Evolutionary conservation across 441 rosid species (phyloP), one percentile per base, ranked within the genome.

Genomic region (Melastoma candidum): DNA sequence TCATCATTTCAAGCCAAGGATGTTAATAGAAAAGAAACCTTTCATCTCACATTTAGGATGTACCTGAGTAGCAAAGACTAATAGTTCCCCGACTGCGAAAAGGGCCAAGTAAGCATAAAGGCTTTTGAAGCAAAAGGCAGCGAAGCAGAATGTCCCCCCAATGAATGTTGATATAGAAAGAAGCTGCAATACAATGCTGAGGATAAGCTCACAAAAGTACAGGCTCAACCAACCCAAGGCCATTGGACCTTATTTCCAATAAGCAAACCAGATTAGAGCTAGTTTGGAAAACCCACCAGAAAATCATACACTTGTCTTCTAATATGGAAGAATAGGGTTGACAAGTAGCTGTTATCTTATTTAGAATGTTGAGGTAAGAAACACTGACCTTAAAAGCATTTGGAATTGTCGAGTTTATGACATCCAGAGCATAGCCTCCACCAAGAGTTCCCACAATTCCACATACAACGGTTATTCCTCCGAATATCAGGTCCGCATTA

Each of bases 61-160:
- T 74, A 85, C 95, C 95, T 92, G 97, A 8, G 87, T 85, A 56
- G 97, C 90, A 63, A 92, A 92, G 70, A 92, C 68, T 54, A 92
- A 80, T 22, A 92, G 74, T 69, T 92, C 98, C 48, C 97, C 97
- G 53, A 88, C 60, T 45, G 87, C 78, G 46, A 92, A 92, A 52
- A 92, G 70, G 51, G 78, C 94, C 61, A 92, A 79, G 76, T 88
- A 92, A 60, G 69, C 68, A 49, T 88, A 88, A 94, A 92, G 68
- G 89, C 70, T 88, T 75, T 85, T 85, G 46, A 74, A 77, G 61
- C 92, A 88, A 70, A 92, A 92, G 65, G 97, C 94, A 60, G 63
- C 51, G 47, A 92, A 92, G 74, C 98, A 92, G 64, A 79, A 85
- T 50, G 73, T 43, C 54, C 82, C 98, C 51, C 98, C 98, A 17